Percentiles rank a stretch among this genome's conserved stretches.
These are phyloP conservation scores for Apiospora sp. DNA, from an alignment of 2,329 filamentous ascomycete genomes.

Conservation along the genomic window DNA sequence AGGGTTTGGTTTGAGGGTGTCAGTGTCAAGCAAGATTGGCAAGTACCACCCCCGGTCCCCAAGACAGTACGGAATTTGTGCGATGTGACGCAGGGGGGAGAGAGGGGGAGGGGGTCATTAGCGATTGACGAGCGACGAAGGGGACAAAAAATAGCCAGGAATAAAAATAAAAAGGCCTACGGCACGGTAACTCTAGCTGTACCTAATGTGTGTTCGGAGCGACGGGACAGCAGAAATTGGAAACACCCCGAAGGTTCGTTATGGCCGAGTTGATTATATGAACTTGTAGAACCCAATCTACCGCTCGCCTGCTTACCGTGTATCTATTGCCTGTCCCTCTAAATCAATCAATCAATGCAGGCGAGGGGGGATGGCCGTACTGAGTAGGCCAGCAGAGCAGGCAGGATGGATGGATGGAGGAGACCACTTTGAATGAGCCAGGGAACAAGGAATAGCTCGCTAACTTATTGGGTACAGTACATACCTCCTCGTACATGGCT, in stretches of 20 bases:
- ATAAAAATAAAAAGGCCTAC: constrained; percentile 4
- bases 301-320: constrained; percentile 10
- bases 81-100: constrained; percentile 25
- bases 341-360: constrained; percentile 16
- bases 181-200: constrained; percentile 10
- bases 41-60: constrained; percentile 20
- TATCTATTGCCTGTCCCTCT: background rate
- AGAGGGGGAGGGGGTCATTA: background rate
- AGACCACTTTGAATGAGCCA: background rate
- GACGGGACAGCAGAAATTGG: constrained; percentile 1
- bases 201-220: background rate
- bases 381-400: background rate
- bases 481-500: background rate
- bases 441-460: constrained; percentile 7
- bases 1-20: constrained; percentile 15
- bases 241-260: background rate
- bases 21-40: constrained; percentile 19
- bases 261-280: constrained; percentile 9
- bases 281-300: constrained; percentile 19
- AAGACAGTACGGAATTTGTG: constrained; percentile 25
- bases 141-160: background rate
- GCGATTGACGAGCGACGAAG: background rate
- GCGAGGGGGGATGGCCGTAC: background rate
- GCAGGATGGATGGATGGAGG: background rate
- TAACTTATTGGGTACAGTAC: background rate